Conservation (phyloP, 1,139 yeast species). For the Protomyces macrosporus region DNA sequence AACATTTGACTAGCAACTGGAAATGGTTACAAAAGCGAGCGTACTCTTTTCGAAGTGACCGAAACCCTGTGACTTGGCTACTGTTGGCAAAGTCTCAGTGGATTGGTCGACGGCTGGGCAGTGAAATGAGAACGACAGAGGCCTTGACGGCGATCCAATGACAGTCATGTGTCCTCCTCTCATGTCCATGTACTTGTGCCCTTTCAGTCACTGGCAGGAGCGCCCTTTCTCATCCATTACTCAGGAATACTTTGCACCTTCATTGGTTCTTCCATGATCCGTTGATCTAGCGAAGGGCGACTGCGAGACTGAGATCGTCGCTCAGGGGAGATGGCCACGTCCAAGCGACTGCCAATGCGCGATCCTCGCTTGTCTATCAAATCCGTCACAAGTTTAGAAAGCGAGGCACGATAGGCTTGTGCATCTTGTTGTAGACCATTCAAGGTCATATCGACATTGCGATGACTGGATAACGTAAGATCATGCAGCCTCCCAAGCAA, state of each 20-base stretch:
- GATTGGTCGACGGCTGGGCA: no score
- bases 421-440: slow-evolving; percentile 9
- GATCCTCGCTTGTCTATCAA: slow-evolving; percentile 7
- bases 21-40: no score
- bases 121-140: no score
- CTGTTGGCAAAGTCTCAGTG: no score
- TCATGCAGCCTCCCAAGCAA: slow-evolving; percentile 8
- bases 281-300: slow-evolving; percentile 14
- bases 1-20: no score
- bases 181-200: no score
- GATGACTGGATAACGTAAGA: background rate
- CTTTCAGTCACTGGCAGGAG: no score
- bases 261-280: background rate
- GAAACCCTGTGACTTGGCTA: no score
- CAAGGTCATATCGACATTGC: background rate
- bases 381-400: slow-evolving; percentile 2
- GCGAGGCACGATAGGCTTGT: slow-evolving; percentile 14
- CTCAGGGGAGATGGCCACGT: slow-evolving; percentile 21
- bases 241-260: background rate
- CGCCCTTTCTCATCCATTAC: no score
- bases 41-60: no score
- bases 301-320: slow-evolving; percentile 10
- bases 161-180: no score
- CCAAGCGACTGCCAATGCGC: slow-evolving; percentile 8
- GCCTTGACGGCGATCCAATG: no score